Conservation (phyloP, 768 basidiomycete species). For the Cystofilobasidium capitatum region DNA sequence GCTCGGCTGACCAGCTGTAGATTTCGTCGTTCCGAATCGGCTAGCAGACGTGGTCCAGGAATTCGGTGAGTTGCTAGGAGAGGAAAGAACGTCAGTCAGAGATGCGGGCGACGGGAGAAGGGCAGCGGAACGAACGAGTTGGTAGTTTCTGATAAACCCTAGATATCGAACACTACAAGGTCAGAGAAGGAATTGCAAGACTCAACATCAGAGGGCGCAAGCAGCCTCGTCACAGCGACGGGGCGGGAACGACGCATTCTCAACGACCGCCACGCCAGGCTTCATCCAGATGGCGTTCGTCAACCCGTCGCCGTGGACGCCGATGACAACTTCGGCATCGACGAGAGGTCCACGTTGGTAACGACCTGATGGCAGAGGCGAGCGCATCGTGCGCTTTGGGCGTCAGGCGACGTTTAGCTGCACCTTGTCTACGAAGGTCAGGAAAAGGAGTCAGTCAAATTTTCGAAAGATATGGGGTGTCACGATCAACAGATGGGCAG, state of each 20-base stretch:
- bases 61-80: conserved; percentile 10
- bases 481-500: not conserved
- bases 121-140: conserved; percentile 9
- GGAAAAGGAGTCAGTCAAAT: not conserved
- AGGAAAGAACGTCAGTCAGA: not conserved
- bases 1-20: conserved; percentile 26
- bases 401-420: conserved; percentile 21
- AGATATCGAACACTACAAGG: conserved; percentile 23
- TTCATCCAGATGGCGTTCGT: conserved; percentile 29
- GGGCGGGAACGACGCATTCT: conserved; percentile 5
- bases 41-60: conserved; percentile 15
- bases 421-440: conserved; percentile 10
- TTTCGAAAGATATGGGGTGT: not conserved
- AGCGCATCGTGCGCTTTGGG: conserved; percentile 14
- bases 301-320: conserved; percentile 26
- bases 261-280: conserved; percentile 25
- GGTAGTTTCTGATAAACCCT: conserved; percentile 24
- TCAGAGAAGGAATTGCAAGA: not conserved
- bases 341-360: conserved; percentile 19
- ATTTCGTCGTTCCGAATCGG: conserved; percentile 26
- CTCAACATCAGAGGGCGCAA: not conserved
- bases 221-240: not conserved
- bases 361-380: conserved; percentile 5
- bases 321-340: conserved; percentile 23
- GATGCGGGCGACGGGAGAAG: not conserved